Percentiles rank a stretch among this genome's conserved stretches.
Evolutionary conservation across 805 yeast species (phyloP).

Genomic region (Kazachstania viticola): DNA sequence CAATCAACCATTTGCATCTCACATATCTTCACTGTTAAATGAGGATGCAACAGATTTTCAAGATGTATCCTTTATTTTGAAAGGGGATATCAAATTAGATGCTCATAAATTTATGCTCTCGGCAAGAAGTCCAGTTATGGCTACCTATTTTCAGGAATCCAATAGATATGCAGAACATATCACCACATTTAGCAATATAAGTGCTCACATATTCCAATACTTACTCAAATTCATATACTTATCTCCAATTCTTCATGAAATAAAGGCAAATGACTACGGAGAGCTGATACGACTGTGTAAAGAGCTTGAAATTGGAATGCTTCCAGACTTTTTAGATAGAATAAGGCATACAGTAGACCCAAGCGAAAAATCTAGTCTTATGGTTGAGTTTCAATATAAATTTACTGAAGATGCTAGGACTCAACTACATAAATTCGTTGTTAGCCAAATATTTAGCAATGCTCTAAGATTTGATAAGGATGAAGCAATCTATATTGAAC

Average conservation of each 20-base stretch:
- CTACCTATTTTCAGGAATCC: neutral
- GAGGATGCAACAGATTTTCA: conserved; percentile 11
- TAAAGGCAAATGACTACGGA: conserved; percentile 22
- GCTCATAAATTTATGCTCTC: conserved; percentile 34
- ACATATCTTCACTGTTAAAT: conserved; percentile 36
- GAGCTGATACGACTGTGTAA: conserved; percentile 26
- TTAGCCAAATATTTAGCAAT: conserved; percentile 12
- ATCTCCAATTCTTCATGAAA: conserved; percentile 30
- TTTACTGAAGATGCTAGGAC: conserved; percentile 22
- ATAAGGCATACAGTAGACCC: conserved; percentile 20
- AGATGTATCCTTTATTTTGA: conserved; percentile 18
- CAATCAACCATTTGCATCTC: conserved; percentile 63
- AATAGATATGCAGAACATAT: neutral
- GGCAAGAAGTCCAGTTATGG: conserved; percentile 28
- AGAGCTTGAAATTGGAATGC: conserved; percentile 26
- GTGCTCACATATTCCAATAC: conserved; percentile 10
- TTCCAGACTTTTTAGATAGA: conserved; percentile 28
- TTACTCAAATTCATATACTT: conserved; percentile 28
- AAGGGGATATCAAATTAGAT: conserved; percentile 5
- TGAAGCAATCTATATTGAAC: neutral
- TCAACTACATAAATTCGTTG: conserved; percentile 16
- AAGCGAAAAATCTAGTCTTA: conserved; percentile 24
- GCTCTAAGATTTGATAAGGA: conserved; percentile 3
- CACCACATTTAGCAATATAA: neutral
- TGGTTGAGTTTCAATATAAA: conserved; percentile 24